Evolutionary conservation across 2,329 filamentous ascomycete genomes (phyloP), one percentile per base, ranked within the genome.

Genomic region (Fusarium keratoplasticum): DNA sequence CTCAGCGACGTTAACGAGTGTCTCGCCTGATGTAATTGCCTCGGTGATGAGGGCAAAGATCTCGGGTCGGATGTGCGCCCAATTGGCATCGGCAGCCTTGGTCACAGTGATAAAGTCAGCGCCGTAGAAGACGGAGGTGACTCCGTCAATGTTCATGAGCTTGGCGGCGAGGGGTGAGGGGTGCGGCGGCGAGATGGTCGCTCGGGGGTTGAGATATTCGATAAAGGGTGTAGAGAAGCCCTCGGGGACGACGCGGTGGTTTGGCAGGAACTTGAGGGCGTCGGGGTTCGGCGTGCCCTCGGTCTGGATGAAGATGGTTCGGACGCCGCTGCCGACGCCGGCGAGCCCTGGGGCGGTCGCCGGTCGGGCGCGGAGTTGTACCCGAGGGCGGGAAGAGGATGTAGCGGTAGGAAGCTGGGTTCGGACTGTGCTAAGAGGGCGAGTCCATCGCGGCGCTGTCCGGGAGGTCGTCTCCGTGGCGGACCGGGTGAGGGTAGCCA

Each of bases 291-390:
- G 96, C 1, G 96, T 99, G 75, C 89, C 90, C 81, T 98, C 96
- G 6, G 96, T 98, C 85, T 99, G 96, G 80, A 99, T 99, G 87
- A 98, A 99, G 83, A 99, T 97, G 27, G 91, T 95, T 74, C 96
- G 92, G 69, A 82, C 82, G 59, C 85, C 84, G 63, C 79, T 79
- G 33, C 81, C 78, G 60, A 79, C 74, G 50, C 78, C 64, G 69
- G 76, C 73, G 47, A 80, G 71, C 57, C 75, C 67, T 14, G 79
- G 75, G 29, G 66, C 64, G 18, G 70, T 40, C 16, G 61, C 69
- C 25, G 44, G 64, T 54, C 72, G 61, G 63, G 69, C 54, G 25
- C 61, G 63, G 61, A 54, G 64, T 52, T 66, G 69, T 44, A 68
- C 61, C 29, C 66, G 71, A 57, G 79, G 76, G 36, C 80, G 78